Evolutionary conservation across 495 filamentous ascomycete genomes (phyloP).

Genomic region (Aspergillus kassunensis): DNA sequence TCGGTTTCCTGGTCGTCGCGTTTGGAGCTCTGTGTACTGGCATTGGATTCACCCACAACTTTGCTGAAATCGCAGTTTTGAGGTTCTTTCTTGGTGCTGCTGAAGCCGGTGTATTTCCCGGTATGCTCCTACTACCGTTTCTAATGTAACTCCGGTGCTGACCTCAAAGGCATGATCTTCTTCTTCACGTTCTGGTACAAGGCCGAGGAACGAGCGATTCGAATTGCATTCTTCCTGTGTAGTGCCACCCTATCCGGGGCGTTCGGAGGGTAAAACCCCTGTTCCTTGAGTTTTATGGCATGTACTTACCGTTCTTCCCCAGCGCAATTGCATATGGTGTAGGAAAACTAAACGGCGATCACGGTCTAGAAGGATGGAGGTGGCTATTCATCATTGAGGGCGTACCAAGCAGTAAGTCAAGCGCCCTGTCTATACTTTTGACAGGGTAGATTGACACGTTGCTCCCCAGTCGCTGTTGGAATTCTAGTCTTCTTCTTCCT

Average conservation of each 20-base stretch:
- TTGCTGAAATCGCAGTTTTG: neutral
- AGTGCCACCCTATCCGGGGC: neutral
- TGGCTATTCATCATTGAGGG: conserved; percentile 76
- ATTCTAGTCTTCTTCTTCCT: conserved; percentile 58
- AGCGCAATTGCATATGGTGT: conserved; percentile 61
- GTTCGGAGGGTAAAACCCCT: neutral
- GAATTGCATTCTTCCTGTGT: neutral
- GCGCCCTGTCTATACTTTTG: too few species aligned
- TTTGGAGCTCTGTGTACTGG: neutral
- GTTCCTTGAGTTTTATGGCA: neutral
- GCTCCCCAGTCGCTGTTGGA: conserved; percentile 20
- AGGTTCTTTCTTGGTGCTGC: neutral
- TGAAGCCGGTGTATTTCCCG: conserved; percentile 2
- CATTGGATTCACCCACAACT: neutral
- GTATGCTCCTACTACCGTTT: neutral
- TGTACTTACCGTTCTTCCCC: neutral
- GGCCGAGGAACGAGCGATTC: neutral
- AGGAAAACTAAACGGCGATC: conserved; percentile 58
- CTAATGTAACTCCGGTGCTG: neutral
- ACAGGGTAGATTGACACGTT: too few species aligned
- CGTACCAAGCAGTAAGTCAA: conserved; percentile 50
- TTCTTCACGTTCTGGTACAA: neutral
- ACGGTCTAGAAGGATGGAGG: conserved; percentile 61
- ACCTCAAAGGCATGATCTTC: neutral
- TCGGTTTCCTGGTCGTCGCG: neutral